Evolutionary conservation across 257 asterid genomes (phyloP), one percentile per base, ranked within the genome.

Genomic region (Perilla frutescens): DNA sequence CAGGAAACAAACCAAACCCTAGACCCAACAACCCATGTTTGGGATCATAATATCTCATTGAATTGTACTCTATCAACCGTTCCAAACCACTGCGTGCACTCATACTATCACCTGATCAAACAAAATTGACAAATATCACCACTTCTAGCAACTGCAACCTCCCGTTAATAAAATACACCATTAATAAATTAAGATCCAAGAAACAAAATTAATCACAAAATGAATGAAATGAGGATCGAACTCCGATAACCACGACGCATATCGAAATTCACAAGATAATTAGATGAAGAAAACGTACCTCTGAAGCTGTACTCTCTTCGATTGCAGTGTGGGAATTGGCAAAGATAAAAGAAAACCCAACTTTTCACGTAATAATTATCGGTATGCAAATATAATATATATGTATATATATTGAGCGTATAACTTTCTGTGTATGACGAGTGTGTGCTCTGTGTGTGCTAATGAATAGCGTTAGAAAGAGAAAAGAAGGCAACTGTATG

Each of bases 81-180:
- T 49, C 78, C 63, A 75, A 85, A 87, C 56, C 74, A 79, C 80
- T 48, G 56, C 72, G 76, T 69, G 71, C 83, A 75, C 15, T 77
- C 87, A 88, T 76, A 75, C 62, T 77, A 75, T 71, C 82, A 78
- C 95, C 96, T 93, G 93, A 83, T 89, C 87, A 89, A 66, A 77
- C 40, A 49, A 48, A 82, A 77, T 41, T 54, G 71, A 58, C 54
- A 41, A 77, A 40, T 11, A 51, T 58, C 73, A 62, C 74, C 76
- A 64, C 40, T 54, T 70, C 36, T 60, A 57, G 51, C 53, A 20
- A 76, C 73, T 49, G 41, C 4, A 70, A 72, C 80, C 70, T 65
- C 70, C 62, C 36, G 6, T 57, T 5, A 50, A 41, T 36, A 32
- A 13, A 48, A 58, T 14, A 61, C 11, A 32, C 47, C 29, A 34